Conservation (phyloP, 1,284 basidiomycete genomes). For the Puccinia hordei region DNA sequence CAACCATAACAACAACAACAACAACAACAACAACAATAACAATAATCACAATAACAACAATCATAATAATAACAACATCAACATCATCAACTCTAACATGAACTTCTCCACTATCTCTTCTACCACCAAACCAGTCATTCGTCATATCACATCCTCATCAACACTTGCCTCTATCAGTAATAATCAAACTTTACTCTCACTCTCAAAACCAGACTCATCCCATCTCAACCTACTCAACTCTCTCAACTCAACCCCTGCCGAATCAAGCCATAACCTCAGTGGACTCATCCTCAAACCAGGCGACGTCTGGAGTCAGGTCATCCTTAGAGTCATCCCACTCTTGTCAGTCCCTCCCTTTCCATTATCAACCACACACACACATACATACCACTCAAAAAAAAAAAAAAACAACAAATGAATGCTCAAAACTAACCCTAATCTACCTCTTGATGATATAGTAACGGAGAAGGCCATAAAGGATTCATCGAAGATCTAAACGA, state of each 20-base stretch:
- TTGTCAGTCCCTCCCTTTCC: constrained; percentile 30
- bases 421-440: background rate
- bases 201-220: constrained; percentile 3
- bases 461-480: constrained; percentile 49
- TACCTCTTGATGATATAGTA: background rate
- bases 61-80: no score
- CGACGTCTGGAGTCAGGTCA: constrained; percentile 47
- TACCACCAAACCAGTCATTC: constrained; percentile 28
- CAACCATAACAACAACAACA: background rate
- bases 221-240: constrained; percentile 12
- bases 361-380: no score
- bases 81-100: no score
- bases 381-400: no score
- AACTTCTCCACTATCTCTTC: constrained; percentile 20
- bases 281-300: constrained; percentile 41
- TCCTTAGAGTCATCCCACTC: constrained; percentile 40
- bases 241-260: background rate
- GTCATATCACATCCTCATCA: constrained; percentile 35
- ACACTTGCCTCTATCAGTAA: constrained; percentile 20
- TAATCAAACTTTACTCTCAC: background rate
- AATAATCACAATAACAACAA: no score
- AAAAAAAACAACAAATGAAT: background rate
- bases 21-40: background rate
- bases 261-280: background rate
- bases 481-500: constrained; percentile 50